Evolutionary conservation across 2,329 filamentous ascomycete genomes (phyloP).

Genomic region (Arthroderma sp.): DNA sequence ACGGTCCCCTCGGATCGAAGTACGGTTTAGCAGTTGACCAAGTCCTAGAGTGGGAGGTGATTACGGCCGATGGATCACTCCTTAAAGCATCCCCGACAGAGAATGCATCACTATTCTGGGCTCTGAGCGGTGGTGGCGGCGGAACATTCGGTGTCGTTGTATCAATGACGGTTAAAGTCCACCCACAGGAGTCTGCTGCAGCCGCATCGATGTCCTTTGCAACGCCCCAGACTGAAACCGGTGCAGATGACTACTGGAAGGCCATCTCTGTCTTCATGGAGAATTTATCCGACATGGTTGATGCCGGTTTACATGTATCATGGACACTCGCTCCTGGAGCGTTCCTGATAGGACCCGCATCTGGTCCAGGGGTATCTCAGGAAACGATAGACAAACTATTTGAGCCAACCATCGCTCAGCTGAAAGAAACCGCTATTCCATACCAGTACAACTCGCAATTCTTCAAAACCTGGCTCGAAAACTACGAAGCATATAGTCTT

Average conservation of each 20-base stretch:
- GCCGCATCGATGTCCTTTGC: constrained; percentile 28
- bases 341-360: neutral
- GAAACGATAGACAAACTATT: neutral
- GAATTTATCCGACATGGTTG: neutral
- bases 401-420: neutral
- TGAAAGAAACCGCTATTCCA: neutral
- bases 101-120: constrained; percentile 38
- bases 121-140: constrained; percentile 34
- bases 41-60: constrained; percentile 35
- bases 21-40: constrained; percentile 41
- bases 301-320: neutral
- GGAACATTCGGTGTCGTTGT: constrained; percentile 41
- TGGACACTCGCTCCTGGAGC: neutral
- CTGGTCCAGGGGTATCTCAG: neutral
- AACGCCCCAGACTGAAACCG: neutral
- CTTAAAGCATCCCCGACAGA: constrained; percentile 28
- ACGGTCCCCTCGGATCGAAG: constrained; percentile 39
- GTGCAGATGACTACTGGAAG: neutral
- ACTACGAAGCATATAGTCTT: constrained; percentile 12
- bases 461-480: constrained; percentile 20
- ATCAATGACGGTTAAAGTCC: constrained; percentile 41
- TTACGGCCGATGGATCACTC: constrained; percentile 33
- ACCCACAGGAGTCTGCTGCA: constrained; percentile 26
- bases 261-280: neutral
- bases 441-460: constrained; percentile 4